Percentiles rank a stretch among this genome's conserved stretches.
Evolutionary conservation across 495 filamentous ascomycete species (phyloP).

Genomic region (Trichocladium uniseriatum): DNA sequence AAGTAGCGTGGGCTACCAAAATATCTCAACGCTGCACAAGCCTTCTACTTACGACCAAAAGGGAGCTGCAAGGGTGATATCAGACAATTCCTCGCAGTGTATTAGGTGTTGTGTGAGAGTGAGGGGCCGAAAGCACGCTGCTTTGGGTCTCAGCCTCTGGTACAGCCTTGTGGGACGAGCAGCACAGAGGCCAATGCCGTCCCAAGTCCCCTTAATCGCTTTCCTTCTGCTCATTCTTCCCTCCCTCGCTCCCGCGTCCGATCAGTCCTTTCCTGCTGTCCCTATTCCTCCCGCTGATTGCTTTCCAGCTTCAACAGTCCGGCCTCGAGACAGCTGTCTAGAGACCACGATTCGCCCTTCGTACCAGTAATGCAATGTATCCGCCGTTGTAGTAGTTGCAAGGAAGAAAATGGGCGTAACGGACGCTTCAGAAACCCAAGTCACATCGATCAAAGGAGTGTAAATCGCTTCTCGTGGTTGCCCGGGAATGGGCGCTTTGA

Average conservation of each 20-base stretch:
- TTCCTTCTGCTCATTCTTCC: too few species aligned
- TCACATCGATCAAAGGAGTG: constrained; percentile 1
- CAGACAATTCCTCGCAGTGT: not conserved
- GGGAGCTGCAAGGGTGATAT: not conserved
- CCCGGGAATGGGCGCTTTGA: not conserved
- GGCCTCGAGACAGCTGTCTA: not conserved
- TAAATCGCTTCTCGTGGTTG: not conserved
- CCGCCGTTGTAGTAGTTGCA: not conserved
- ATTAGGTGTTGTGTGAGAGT: not conserved
- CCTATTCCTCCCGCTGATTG: too few species aligned
- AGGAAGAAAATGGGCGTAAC: not conserved
- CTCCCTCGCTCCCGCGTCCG: too few species aligned
- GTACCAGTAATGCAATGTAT: constrained; percentile 2
- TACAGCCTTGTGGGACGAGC: too few species aligned
- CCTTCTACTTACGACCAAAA: not conserved
- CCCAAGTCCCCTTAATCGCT: too few species aligned
- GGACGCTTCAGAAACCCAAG: not conserved
- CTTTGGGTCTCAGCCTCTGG: too few species aligned
- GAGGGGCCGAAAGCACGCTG: not conserved
- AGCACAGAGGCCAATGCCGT: too few species aligned
- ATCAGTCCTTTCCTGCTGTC: too few species aligned
- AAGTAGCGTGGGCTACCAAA: not conserved
- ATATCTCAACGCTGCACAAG: not conserved
- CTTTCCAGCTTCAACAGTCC: too few species aligned
- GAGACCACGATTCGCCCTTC: not conserved